Conservation (phyloP, 345 rosid species). For the Gossypium bickii region DNA sequence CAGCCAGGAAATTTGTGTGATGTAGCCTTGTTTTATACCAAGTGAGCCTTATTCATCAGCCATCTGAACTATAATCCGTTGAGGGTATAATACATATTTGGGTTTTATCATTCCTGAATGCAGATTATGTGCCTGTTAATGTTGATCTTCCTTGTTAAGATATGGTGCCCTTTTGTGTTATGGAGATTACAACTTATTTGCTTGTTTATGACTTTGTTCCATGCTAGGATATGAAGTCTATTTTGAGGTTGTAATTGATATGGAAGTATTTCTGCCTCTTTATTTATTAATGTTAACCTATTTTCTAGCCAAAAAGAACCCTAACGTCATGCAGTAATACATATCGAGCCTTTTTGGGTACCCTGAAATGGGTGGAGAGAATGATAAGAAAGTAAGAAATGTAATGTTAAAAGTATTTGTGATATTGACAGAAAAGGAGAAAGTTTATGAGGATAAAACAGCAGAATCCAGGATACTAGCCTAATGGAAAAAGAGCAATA, state of each 20-base stretch:
- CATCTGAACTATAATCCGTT: not conserved
- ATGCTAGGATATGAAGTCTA: no score
- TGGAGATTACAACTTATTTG: no score
- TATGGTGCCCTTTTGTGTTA: no score
- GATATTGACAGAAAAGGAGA: not conserved
- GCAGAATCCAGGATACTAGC: conserved; percentile 54
- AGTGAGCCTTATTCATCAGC: not conserved
- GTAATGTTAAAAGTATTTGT: not conserved
- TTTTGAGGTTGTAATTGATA: no score
- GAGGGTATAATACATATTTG: not conserved
- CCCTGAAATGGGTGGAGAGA: not conserved
- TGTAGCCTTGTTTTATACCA: not conserved
- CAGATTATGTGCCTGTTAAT: no score
- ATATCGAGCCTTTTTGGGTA: not conserved
- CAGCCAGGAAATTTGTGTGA: not conserved
- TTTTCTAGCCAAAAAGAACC: not conserved
- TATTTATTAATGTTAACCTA: no score
- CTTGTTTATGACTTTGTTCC: no score
- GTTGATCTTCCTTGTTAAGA: no score
- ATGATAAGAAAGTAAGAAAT: not conserved
- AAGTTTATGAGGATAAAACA: not conserved
- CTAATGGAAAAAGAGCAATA: conserved; percentile 32
- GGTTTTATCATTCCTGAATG: not conserved
- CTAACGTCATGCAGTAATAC: not conserved
- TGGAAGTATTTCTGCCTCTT: not conserved